These are phyloP conservation scores for Aspergillus ruber DNA, from an alignment of 2,329 filamentous ascomycete genomes.

Conservation along the genomic window DNA sequence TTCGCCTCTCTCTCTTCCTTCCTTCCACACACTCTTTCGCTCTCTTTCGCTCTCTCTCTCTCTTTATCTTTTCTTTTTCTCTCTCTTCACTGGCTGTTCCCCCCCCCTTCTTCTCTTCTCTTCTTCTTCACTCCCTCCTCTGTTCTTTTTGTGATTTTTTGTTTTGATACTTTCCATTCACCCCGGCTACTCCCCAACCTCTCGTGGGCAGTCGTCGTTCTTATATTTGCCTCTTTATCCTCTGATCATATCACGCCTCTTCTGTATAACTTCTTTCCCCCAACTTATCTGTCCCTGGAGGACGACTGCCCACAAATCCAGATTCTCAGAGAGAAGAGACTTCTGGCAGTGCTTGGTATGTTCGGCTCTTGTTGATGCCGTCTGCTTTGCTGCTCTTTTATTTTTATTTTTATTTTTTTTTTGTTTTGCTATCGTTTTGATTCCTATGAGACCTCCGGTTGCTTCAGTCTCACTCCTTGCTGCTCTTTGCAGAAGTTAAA, in stretches of 20 bases:
- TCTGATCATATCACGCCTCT: neutral
- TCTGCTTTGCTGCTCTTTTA: constrained; percentile 1
- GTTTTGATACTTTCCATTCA: constrained; percentile 5
- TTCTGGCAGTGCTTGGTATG: constrained; percentile 20
- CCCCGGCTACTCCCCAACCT: constrained; percentile 3
- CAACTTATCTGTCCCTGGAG: constrained; percentile 26
- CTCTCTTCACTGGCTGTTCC: constrained; percentile 9
- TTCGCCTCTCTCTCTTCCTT: constrained; percentile 5
- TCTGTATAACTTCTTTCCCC: neutral
- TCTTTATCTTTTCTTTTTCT: constrained; percentile 8
- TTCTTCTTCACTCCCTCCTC: constrained; percentile 7
- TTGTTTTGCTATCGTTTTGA: constrained; percentile 8
- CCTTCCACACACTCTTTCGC: constrained; percentile 7
- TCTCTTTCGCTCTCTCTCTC: constrained; percentile 7
- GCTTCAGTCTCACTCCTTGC: constrained; percentile 21
- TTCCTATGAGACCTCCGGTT: constrained; percentile 5
- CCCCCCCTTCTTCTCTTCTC: constrained; percentile 6
- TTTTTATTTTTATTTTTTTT: constrained; percentile 5
- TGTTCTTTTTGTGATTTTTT: constrained; percentile 7
- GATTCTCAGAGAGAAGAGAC: constrained; percentile 11
- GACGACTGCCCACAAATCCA: constrained; percentile 28
- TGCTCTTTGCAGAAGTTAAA: constrained; percentile 11
- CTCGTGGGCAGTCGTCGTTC: constrained; percentile 23
- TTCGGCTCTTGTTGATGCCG: constrained; percentile 7
- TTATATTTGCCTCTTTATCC: constrained; percentile 10